Evolutionary conservation across 2,329 filamentous ascomycete genomes (phyloP).

Genomic region (Alternaria sp.): DNA sequence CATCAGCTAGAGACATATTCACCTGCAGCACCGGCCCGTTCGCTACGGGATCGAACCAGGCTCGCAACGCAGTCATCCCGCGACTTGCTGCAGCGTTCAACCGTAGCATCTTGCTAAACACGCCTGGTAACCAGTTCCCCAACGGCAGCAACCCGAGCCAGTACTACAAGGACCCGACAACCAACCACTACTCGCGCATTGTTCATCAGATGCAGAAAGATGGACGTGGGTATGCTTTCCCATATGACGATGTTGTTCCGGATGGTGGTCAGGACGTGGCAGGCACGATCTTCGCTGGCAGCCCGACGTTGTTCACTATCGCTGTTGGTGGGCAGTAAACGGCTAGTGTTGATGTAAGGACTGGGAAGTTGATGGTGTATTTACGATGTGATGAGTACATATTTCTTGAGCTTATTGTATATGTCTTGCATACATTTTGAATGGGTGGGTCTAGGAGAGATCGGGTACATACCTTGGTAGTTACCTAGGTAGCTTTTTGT

Average conservation of each 20-base stretch:
- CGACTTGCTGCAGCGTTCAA: constrained; percentile 79
- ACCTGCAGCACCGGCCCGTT: constrained; percentile 71
- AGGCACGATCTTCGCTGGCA: constrained; percentile 58
- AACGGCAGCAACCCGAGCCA: constrained; percentile 38
- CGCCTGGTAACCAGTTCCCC: constrained; percentile 45
- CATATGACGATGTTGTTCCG: constrained; percentile 72
- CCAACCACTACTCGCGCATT: constrained; percentile 66
- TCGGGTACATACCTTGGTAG: not conserved
- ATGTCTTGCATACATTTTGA: not conserved
- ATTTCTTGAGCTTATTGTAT: not conserved
- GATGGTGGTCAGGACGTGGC: constrained; percentile 62
- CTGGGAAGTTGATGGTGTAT: not conserved
- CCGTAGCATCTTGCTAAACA: constrained; percentile 69
- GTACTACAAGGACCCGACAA: constrained; percentile 48
- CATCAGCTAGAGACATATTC: constrained; percentile 68
- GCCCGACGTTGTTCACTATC: constrained; percentile 56
- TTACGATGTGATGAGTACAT: not conserved
- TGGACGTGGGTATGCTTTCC: constrained; percentile 68
- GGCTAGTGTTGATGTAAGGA: not conserved
- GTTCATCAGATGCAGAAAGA: constrained; percentile 67
- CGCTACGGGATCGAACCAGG: constrained; percentile 50
- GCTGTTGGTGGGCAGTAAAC: constrained; percentile 53
- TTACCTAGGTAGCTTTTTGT: not conserved
- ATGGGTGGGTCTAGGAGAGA: not conserved
- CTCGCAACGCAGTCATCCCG: constrained; percentile 68